Evolutionary conservation across 2,329 filamentous ascomycete genomes (phyloP), one percentile per base, ranked within the genome.

Genomic region (Pseudofabraea citricarpa): DNA sequence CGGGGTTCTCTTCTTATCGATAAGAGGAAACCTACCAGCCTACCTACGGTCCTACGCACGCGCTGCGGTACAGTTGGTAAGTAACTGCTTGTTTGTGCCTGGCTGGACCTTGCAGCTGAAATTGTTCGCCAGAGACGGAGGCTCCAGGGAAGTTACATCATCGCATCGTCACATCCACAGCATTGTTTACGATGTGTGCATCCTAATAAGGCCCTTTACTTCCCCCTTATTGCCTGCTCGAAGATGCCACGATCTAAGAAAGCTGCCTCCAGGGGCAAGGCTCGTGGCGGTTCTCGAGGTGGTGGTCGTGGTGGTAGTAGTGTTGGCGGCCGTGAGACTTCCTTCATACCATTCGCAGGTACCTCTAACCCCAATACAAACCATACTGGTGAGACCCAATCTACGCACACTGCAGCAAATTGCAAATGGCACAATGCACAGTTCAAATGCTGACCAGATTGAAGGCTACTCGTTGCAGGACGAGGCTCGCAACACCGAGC

Each of bases 401-500:
- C 19, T 18, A 13, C 10, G 13, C 20, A 37, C 35, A 22, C 35
- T 8, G 19, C 21, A 15, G 35, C 13, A 21, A 6, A n/a, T 10
- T 13, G 12, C 2, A 7, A 12, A 23, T 22, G n/a, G 8, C 2
- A 15, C 15, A 7, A 6, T 15, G 29, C 8, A 7, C n/a, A 15
- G 2, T 13, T 16, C 13, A 15, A 32, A 32, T 36, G 26, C 26
- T 44, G 26, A n/a, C 39, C 43, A 73, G 1, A 67, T 20, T 2
- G n/a, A 16, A 60, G 59, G 37, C 15, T 58, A 59, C 39, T 59
- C 59, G 9, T 41, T 83, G 60, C 67, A 69, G 49, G 73, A 83
- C 51, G 78, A 80, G 61, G 78, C 77, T 26, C 69, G 69, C 18
- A 79, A 77, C 53, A 79, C 75, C 10, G 74, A 73, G 56, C 67